Base-by-base conservation (phyloP, 2,329 filamentous ascomycete species). In the Fusarium redolens region DNA sequence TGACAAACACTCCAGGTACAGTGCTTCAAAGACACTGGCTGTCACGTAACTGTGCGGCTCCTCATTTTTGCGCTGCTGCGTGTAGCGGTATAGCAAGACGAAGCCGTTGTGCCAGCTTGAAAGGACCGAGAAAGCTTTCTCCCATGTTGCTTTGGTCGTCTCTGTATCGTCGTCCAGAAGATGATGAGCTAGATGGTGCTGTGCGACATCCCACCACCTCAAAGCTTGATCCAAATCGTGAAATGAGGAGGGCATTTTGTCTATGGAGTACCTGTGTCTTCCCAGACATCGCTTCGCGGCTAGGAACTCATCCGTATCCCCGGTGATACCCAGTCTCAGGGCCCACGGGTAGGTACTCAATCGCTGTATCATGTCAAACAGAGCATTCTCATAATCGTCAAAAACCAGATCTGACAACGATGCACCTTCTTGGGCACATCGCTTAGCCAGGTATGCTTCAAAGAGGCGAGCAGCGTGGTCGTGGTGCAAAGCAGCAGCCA, bases 281-380 rank as follows among this genome's bases (percentile, higher is more conserved):
- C 58, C n/a, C 14, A 51, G 14, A n/a, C 59, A 45, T 47, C 62
- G 30, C 28, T 44, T 57, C n/a, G 60, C 47, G 11, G 56, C 35
- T 22, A 35, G 44, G 22, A 63, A 56, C 17, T 70, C 61, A 7
- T 52, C 17, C 18, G 22, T 48, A 14, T 58, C 58, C 20, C 56
- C 68, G 1, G 59, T 48, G 6, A 72, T 60, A 9, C 70, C 72
- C 2, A 74, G 30, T 25, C 67, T 62, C 4, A 76, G 47, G 11
- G 67, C 58, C 74, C 74, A 76, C 0, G 74, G 71, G 20, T 75
- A 75, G 5, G 70, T 76, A 14, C 61, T 72, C 15, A 76, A 59
- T 4, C 74, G 74, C 59, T 77, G 74, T 22, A 74, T 50, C 50
- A 72, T 72, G 25, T 77, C 74, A 25, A 68, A 72, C 11, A 68